These are phyloP conservation scores for Acacia pycnantha DNA, from an alignment of 331 rosid genomes.

Conservation along the genomic window DNA sequence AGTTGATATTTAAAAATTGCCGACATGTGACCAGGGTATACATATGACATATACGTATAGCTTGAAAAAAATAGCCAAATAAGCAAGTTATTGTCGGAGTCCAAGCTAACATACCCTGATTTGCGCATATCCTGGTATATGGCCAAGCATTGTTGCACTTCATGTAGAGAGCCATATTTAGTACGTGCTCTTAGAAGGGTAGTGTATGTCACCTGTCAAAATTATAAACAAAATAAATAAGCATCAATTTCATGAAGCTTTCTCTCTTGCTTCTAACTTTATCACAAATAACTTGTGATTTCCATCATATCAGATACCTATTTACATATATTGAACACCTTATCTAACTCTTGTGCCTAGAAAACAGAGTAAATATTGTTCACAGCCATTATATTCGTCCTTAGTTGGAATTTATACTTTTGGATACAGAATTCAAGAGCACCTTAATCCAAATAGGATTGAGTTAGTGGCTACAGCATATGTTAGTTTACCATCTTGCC, in stretches of 20 bases:
- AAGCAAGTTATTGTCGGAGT: conserved; percentile 3
- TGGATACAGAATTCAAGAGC: conserved; percentile 11
- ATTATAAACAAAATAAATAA: conserved; percentile 22
- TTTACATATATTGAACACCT: not conserved
- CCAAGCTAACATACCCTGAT: conserved; percentile 70
- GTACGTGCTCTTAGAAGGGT: conserved; percentile 80
- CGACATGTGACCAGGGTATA: conserved; percentile 1
- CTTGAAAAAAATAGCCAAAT: conserved; percentile 11
- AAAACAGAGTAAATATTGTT: conserved; percentile 17
- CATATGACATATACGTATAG: conserved; percentile 5
- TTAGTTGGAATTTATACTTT: conserved; percentile 16
- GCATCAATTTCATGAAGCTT: conserved; percentile 26
- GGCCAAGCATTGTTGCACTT: conserved; percentile 82
- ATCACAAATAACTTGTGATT: conserved; percentile 25
- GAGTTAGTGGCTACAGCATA: conserved; percentile 5
- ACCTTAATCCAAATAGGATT: conserved; percentile 21
- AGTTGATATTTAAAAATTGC: not conserved
- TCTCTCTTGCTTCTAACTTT: conserved; percentile 9
- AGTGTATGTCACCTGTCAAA: conserved; percentile 76
- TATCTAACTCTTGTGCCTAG: conserved; percentile 17
- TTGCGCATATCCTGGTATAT: conserved; percentile 90
- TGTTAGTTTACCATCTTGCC: conserved; percentile 24
- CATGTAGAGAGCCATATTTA: conserved; percentile 73
- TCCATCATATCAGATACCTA: conserved; percentile 2
- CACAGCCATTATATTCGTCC: conserved; percentile 7